Evolutionary conservation across 169 alveolate species (phyloP).

Genomic region (Plasmodium knowlesi): DNA sequence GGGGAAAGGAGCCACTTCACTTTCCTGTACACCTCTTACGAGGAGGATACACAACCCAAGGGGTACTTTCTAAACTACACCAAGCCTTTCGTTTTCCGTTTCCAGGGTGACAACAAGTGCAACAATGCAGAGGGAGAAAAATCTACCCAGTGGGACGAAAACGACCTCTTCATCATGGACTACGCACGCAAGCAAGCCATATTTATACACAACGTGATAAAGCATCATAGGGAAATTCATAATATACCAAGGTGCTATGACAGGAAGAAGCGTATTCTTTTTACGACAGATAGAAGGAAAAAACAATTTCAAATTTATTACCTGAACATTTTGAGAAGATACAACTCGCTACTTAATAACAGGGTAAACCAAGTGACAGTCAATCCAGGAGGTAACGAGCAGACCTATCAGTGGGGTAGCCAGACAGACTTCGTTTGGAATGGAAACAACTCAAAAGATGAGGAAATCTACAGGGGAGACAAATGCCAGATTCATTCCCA

Average conservation of each 20-base stretch:
- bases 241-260: constrained; percentile 12
- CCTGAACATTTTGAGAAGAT: neutral
- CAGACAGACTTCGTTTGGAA: neutral
- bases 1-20: constrained; percentile 21
- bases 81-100: constrained; percentile 40
- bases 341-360: neutral
- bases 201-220: constrained; percentile 36
- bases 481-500: neutral
- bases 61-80: constrained; percentile 24
- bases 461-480: neutral
- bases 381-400: neutral
- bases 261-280: constrained; percentile 5
- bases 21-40: constrained; percentile 28
- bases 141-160: neutral
- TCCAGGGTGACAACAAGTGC: neutral
- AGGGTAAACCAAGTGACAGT: neutral
- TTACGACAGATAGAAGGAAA: constrained; percentile 13
- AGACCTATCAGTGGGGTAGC: neutral
- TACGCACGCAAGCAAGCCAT: constrained; percentile 49
- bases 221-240: constrained; percentile 15
- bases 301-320: constrained; percentile 50
- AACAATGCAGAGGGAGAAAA: neutral
- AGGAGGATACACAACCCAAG: neutral
- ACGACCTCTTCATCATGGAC: constrained; percentile 36
- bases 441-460: neutral